Base-by-base conservation (phyloP, 768 basidiomycete species). In the Hericium rajendrae region DNA sequence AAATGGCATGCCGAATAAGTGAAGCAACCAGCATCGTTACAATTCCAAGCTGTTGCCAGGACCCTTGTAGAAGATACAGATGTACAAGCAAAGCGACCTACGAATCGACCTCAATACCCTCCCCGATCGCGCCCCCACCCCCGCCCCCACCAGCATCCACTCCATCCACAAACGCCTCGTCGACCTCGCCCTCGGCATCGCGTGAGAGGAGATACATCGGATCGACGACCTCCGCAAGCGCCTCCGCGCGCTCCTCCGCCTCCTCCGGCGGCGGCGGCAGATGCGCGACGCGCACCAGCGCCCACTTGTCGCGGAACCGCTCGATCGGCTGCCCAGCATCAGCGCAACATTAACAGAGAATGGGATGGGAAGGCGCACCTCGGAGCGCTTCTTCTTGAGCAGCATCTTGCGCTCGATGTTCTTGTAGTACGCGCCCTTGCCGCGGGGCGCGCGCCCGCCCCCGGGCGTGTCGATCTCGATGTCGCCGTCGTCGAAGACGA, bases 351-450 rank as follows among this genome's bases (percentile, higher is more conserved):
- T 32, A 38, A 24, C 48, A 58, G 50, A 12, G n/a, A 38, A n/a
- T 22, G 22, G 22, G 22, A 50, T 51, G 43, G 20, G 38, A 53
- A 39, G 20, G 48, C 16, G 69, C 60, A 91, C 90, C 67, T 88
- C 88, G 16, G 80, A 80, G 8, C 91, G 82, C 69, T 84, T 90
- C 74, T 91, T 91, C 71, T 91, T 91, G 43, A 93, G 74, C 22
- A 81, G 76, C 84, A 91, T 91, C 72, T 91, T 92, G 49, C 90
- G 82, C 71, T 91, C 88, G 55, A 93, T 90, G 66, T 85, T 85
- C 71, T 91, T 93, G 72, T 91, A 92, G 66, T 88, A 92, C 0
- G 85, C 91, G n/a, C 86, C 90, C 65, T 81, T 83, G 26, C 71
- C 39, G 24, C 66, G 61, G 2, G 54, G 66, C 63, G 77, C 75